Evolutionary conservation across 2,329 filamentous ascomycete species (phyloP).

Genomic region (Botrytis fabae): DNA sequence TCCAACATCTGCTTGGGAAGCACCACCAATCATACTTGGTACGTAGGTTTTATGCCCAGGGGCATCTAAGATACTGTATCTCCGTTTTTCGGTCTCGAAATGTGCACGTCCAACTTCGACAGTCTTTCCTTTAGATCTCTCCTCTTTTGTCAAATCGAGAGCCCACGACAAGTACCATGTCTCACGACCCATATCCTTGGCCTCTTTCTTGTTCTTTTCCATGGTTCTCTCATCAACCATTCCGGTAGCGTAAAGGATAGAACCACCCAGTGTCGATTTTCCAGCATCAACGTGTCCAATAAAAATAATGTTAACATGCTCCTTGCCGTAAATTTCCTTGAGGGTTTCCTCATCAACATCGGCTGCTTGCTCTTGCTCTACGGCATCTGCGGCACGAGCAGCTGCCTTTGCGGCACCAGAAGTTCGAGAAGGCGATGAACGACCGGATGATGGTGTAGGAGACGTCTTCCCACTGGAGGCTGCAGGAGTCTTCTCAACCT

Average conservation of each 20-base stretch:
- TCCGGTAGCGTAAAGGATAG: constrained; percentile 87
- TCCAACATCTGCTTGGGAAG: constrained; percentile 89
- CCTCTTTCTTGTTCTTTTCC: constrained; percentile 97
- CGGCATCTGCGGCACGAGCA: constrained; percentile 72
- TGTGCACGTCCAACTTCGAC: constrained; percentile 95
- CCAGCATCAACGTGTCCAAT: constrained; percentile 98
- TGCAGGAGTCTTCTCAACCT: constrained; percentile 73
- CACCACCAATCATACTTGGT: constrained; percentile 96
- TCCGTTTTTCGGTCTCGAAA: constrained; percentile 94
- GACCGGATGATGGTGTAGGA: constrained; percentile 78
- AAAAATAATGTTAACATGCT: constrained; percentile 92
- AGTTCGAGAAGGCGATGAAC: constrained; percentile 72
- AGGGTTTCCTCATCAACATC: constrained; percentile 81
- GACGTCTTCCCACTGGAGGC: constrained; percentile 71
- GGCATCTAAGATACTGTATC: constrained; percentile 95
- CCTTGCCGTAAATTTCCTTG: constrained; percentile 95
- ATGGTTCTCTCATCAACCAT: constrained; percentile 99
- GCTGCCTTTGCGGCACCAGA: constrained; percentile 54
- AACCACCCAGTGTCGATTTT: constrained; percentile 93
- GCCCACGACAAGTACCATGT: constrained; percentile 99
- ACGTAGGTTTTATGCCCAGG: constrained; percentile 98
- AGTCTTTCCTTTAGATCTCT: constrained; percentile 94
- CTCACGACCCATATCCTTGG: constrained; percentile 93
- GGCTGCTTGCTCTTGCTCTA: constrained; percentile 69
- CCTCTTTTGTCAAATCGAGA: constrained; percentile 94